phyloP scores from a whole-genome alignment of 345 rosid species.

The Populus davidiana region DNA sequence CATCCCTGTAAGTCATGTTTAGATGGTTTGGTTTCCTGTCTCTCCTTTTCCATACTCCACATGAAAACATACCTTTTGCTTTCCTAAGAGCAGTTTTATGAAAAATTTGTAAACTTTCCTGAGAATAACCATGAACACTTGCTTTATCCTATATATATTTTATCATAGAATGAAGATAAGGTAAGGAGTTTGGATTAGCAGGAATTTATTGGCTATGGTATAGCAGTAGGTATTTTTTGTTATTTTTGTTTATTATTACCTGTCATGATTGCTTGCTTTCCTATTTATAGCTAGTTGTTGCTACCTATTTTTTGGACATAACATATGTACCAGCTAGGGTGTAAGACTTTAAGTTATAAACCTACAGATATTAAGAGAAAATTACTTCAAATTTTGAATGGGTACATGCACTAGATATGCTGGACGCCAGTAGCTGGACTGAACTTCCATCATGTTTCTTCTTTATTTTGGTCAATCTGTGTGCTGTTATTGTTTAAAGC shows the following conservation, averaged over 20 bases:
- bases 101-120: not conserved
- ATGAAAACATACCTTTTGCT: not conserved
- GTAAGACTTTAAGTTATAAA: not conserved
- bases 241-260: not conserved
- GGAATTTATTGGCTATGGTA: not conserved
- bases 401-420: not conserved
- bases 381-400: not conserved
- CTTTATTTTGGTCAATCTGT: not conserved
- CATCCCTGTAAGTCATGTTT: slow-evolving; percentile 61
- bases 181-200: not conserved
- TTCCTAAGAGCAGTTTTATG: not conserved
- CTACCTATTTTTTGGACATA: too few relatives aligned
- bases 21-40: not conserved
- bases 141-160: not conserved
- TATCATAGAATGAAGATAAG: not conserved
- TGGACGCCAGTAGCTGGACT: slow-evolving; percentile 4
- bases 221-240: not conserved
- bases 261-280: not conserved
- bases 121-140: not conserved
- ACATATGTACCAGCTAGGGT: not conserved
- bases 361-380: not conserved
- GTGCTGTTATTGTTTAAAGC: not conserved
- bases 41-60: not conserved
- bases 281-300: not conserved
- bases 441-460: not conserved